Conservation (phyloP, 2,329 filamentous ascomycete species). For the Paraconiothyrium brasiliense region DNA sequence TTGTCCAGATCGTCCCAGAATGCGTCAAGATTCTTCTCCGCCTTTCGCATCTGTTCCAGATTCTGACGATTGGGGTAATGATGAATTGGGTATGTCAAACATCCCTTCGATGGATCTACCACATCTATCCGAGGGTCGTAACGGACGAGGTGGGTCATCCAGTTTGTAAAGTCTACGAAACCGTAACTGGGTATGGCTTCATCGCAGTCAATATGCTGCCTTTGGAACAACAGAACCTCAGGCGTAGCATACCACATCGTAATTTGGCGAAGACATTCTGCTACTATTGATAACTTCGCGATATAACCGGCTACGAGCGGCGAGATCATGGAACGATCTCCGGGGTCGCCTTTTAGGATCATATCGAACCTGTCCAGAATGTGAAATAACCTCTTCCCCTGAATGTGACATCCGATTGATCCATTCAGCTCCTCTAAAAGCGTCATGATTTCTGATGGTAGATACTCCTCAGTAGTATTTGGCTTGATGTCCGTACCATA, state of each 20-base stretch:
- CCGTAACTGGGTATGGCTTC: no score
- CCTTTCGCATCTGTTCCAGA: not conserved
- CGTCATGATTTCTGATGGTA: no score
- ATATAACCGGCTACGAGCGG: not conserved
- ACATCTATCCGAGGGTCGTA: not conserved
- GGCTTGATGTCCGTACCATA: no score
- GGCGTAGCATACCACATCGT: not conserved
- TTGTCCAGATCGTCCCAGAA: not conserved
- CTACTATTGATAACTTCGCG: not conserved
- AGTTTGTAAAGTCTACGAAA: no score
- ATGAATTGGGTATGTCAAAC: not conserved
- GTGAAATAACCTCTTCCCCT: no score
- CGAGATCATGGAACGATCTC: not conserved
- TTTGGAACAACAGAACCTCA: not conserved
- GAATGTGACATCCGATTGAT: no score
- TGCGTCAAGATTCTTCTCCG: conserved; percentile 1
- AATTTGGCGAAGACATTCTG: not conserved
- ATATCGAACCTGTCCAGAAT: not conserved
- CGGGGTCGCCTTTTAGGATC: not conserved
- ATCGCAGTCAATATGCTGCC: no score
- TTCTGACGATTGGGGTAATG: not conserved
- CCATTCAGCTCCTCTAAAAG: no score
- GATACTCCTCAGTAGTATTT: not conserved
- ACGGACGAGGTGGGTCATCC: no score
- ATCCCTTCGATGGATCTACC: not conserved